A percentile compares a stretch with the other conserved stretches of the same genome.
phyloP scores from a whole-genome alignment of 306 rosid species.

The Cajanus cajan region DNA sequence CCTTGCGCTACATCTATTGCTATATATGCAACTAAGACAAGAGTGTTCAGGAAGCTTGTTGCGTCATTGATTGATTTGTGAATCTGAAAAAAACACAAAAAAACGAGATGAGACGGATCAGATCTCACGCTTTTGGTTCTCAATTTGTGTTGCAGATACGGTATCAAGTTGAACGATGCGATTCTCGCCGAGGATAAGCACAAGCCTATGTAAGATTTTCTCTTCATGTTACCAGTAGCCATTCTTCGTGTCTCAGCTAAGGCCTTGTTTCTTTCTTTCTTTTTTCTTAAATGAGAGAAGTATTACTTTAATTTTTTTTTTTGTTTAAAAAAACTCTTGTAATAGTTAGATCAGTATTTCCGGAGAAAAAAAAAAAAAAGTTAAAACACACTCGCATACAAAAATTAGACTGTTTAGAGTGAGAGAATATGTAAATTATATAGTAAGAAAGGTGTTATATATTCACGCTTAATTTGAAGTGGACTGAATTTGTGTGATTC shows the following conservation, averaged over 20 bases:
- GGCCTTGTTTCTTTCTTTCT: not conserved
- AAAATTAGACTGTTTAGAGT: not conserved
- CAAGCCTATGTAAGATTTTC: slow-evolving; percentile 65
- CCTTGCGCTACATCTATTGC: not conserved
- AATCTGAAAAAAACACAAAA: not conserved
- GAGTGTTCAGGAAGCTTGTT: not conserved
- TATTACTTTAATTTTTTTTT: not conserved
- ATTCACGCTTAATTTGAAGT: not conserved
- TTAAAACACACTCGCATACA: not conserved
- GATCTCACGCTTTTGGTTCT: slow-evolving; percentile 23
- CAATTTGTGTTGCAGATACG: slow-evolving; percentile 52
- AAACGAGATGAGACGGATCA: not conserved
- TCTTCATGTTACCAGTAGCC: not conserved
- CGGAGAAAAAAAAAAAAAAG: not conserved
- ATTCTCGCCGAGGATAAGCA: slow-evolving; percentile 94
- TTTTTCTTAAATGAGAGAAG: not conserved
- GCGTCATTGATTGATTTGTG: not conserved
- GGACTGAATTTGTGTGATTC: not conserved
- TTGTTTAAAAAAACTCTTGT: not conserved
- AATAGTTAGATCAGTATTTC: not conserved
- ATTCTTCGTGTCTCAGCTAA: not conserved
- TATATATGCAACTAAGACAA: not conserved
- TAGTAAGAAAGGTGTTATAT: not conserved
- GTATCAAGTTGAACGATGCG: slow-evolving; percentile 70
- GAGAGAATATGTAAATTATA: not conserved